Evolutionary conservation across 75 land plant genomes (phyloP).

Genomic region (Picea sitchensis): DNA sequence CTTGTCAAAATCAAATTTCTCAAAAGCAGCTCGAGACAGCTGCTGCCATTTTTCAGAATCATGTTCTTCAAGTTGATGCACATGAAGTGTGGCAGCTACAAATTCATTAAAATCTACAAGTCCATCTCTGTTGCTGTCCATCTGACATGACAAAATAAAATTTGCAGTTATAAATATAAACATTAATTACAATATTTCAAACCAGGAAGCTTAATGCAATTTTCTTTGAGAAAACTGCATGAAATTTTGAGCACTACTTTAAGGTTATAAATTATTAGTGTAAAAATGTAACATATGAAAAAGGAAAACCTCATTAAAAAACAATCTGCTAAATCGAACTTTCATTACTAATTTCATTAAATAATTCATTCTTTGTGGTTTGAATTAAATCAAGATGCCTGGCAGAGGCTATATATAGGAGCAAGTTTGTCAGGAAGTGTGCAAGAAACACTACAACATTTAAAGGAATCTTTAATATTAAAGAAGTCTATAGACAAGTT

Average conservation of each 20-base stretch:
- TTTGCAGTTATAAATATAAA: slow-evolving; percentile 5
- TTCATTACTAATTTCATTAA: neutral
- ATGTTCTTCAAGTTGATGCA: slow-evolving; percentile 87
- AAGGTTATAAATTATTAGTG: neutral
- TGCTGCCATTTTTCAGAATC: slow-evolving; percentile 75
- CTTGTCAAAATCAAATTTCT: slow-evolving; percentile 83
- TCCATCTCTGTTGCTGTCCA: slow-evolving; percentile 96
- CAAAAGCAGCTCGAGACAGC: slow-evolving; percentile 80
- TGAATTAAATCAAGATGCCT: neutral
- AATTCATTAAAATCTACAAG: slow-evolving; percentile 94
- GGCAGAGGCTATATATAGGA: neutral
- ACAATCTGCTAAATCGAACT: neutral
- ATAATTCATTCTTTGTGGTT: neutral
- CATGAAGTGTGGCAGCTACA: slow-evolving; percentile 92
- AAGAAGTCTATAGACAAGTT: neutral
- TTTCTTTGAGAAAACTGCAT: neutral
- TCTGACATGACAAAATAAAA: slow-evolving; percentile 35
- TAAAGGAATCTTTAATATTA: neutral
- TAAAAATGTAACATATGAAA: neutral
- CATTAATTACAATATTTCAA: neutral
- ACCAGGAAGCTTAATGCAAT: neutral
- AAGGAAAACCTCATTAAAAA: neutral
- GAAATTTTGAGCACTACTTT: neutral
- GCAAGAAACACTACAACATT: neutral
- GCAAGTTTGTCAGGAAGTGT: neutral